A percentile compares a stretch with the other conserved stretches of the same genome.
Evolutionary conservation across 768 basidiomycete species (phyloP).

Genomic region (Pleurotus salmoneostramineus): DNA sequence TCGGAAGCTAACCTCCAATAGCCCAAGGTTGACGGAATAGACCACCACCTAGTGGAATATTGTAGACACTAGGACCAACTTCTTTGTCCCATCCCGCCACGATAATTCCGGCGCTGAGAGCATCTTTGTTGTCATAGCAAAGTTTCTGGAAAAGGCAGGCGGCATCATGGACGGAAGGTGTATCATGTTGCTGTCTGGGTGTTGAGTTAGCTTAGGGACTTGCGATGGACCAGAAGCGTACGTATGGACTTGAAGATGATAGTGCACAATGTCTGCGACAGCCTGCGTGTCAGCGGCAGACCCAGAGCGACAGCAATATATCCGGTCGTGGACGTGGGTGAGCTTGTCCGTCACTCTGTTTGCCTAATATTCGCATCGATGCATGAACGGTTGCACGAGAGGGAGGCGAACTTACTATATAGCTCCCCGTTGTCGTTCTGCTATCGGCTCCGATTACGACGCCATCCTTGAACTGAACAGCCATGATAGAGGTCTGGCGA

Average conservation of each 20-base stretch:
- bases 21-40: conserved; percentile 98
- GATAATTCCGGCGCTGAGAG: conserved; percentile 88
- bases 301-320: conserved; percentile 98
- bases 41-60: conserved; percentile 95
- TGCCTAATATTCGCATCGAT: conserved; percentile 47
- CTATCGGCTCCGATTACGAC: conserved; percentile 97
- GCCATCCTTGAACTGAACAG: conserved; percentile 92
- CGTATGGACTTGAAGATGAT: conserved; percentile 74
- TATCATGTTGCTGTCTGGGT: conserved; percentile 53
- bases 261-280: conserved; percentile 87
- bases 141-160: conserved; percentile 82
- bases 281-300: conserved; percentile 98
- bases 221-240: conserved; percentile 21
- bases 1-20: conserved; percentile 72
- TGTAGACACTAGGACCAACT: conserved; percentile 89
- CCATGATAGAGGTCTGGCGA: conserved; percentile 95
- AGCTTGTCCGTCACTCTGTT: conserved; percentile 99
- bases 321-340: conserved; percentile 93
- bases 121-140: conserved; percentile 94
- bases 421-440: conserved; percentile 94
- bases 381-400: background rate
- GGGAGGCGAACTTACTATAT: conserved; percentile 62
- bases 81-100: conserved; percentile 98
- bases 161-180: conserved; percentile 71
- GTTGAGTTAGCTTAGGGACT: conserved; percentile 3